Evolutionary conservation across 2,329 filamentous ascomycete genomes (phyloP), one percentile per base, ranked within the genome.

Genomic region (Lachnellula arida): DNA sequence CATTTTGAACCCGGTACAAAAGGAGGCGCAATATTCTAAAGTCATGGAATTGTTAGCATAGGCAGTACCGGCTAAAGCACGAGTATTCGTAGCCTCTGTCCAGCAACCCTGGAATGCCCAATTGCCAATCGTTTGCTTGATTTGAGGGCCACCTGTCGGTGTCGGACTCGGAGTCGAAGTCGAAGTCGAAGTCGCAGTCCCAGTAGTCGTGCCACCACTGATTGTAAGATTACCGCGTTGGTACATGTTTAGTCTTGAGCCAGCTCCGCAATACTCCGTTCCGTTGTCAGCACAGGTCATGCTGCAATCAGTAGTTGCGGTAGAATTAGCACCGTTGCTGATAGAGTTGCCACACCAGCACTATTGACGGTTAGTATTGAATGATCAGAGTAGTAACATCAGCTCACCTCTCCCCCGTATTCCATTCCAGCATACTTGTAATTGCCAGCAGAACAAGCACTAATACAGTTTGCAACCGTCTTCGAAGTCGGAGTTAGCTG

Each of bases 381-480:
- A 32, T 9, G 9, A 32, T 12, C 9, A 4, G 9, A 32, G 3
- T 32, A 11, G 4, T 4, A 32, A 32, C 28, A 9, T 32, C 28
- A 32, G 9, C 39, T 42, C 17, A 42, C 39, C 17, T 51, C 51
- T 7, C 63, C 62, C 35, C 64, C 64, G 37, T 66, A 66, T 40
- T 53, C 65, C 62, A 34, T 60, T 58, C 77, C 78, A 50, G 70
- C 67, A 72, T 78, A 67, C 17, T 57, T 58, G 56, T 74, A 78
- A 6, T 49, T 53, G 15, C 35, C 47, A 12, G 49, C 46, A 11
- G 56, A 40, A 55, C 64, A 66, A 40, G 51, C 54, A 54, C 52
- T 49, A 17, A 64, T 46, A 56, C 64, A 66, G 23, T 42, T 54
- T 14, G 56, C 58, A 5, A 64, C 54, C 11, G 57, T 63, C 28